Evolutionary conservation across 2,329 filamentous ascomycete species (phyloP), one percentile per base, ranked within the genome.

Genomic region (Trichoderma sp.): DNA sequence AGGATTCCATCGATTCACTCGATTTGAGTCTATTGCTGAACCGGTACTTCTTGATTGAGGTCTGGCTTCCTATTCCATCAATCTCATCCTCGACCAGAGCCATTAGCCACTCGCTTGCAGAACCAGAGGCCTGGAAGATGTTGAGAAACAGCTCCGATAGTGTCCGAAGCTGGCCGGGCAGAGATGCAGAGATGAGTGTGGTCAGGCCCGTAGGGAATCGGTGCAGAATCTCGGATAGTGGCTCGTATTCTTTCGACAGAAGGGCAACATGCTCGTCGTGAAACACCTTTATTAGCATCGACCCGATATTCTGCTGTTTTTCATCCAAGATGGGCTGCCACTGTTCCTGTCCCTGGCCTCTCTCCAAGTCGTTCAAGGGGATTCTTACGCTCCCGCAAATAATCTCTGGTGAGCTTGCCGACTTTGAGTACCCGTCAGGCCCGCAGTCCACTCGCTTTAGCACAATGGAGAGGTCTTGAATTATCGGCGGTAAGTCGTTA

Each of bases 41-140:
- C 4, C 92, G 87, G 85, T 90, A 79, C 86, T 92, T 86, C 85
- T 91, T 93, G 74, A 92, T 88, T 0, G 92, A 89, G 15, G 90
- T 90, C 76, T 97, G 94, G 78, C 91, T 97, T 70, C 94, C 90
- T 21, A 96, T 91, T 0, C 95, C 95, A 78, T 98, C 96, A 71
- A 99, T 98, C 81, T 99, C 96, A 78, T 98, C 95, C 81, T 99
- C 96, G 0, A 98, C 93, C 53, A 99, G 85, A 3, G 93, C 91
- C 86, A 94, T 96, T 26, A 99, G 87, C 96, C 96, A 99, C 72
- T 98, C 94, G 57, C 88, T 88, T 3, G 93, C 92, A 47, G 89
- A 89, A 0, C 93, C 94, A 3, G 94, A 95, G 3, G 97, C 95
- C 79, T 99, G 96, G 77, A 95, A 99, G 67, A 99, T 97, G 79